Base-by-base conservation (phyloP, 139 green algal genomes). In the Pseudopediastrum boryanum region DNA sequence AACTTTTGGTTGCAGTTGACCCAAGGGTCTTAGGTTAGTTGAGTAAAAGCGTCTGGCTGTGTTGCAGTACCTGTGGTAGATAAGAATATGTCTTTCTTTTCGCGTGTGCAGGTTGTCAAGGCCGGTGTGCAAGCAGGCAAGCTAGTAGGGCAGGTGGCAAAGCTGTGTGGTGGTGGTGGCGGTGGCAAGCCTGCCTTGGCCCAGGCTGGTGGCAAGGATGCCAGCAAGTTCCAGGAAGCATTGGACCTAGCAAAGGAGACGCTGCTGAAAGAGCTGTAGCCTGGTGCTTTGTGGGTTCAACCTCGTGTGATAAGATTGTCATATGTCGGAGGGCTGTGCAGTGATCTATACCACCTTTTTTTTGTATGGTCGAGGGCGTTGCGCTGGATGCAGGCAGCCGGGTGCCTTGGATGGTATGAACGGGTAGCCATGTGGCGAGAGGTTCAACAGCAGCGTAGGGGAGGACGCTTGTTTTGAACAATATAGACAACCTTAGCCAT, bases 91-190 rank as follows among this genome's bases (percentile, higher is more conserved):
- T 21, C 31, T 12, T 48, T n/a, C 64, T 36, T 58, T 43, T 10
- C 68, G n/a, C 39, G 33, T 36, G 56, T 65, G 39, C 77, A 87
- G 71, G 80, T 85, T 19, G 82, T 94, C 29, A 86, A 86, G 64
- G 69, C 38, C 7, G 88, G 88, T 0, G 43, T 95, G 36, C 75
- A 96, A 27, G 94, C 95, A 10, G 95, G 95, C 68, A 94, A 95
- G 76, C 86, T 98, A 36, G 84, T 97, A 16, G 93, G 94, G 4
- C 78, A 77, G 10, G 82, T 97, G 31, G 95, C 94, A 33, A 96
- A 97, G 84, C 66, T 96, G 48, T 98, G 95, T 78, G 94, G 94
- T 2, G 95, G 95, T 4, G 93, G 94, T 4, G 95, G 95, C 25
- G 95, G 95, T 25, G 95, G 95, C 29, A 90, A 93, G 79, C 94